A percentile compares a stretch with the other conserved stretches of the same genome.
Evolutionary conservation across 257 asterid genomes (phyloP).

Genomic region (Jaltomata sinuosa): DNA sequence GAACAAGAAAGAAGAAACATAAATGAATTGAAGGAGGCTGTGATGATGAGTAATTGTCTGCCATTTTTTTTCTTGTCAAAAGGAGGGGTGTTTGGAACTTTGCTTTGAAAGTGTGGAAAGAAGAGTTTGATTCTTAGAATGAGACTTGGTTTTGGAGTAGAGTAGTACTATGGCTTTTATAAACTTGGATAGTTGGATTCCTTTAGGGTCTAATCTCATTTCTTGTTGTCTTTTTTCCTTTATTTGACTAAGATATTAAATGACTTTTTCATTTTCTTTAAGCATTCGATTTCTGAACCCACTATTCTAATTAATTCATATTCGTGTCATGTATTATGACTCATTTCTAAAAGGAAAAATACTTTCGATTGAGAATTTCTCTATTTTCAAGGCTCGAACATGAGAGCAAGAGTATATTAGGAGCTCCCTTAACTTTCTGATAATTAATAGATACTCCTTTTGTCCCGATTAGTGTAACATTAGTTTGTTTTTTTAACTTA

Average conservation of each 20-base stretch:
- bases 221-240: neutral
- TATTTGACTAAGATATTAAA: neutral
- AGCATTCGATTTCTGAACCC: fast-evolving
- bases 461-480: too few species aligned
- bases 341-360: neutral
- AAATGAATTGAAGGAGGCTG: constrained; percentile 52
- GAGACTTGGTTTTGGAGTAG: neutral
- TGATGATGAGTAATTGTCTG: constrained; percentile 26
- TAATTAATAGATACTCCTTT: neutral
- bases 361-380: fast-evolving
- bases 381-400: neutral
- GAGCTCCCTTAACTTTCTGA: neutral
- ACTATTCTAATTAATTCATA: fast-evolving
- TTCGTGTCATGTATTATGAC: neutral
- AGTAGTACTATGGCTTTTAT: neutral
- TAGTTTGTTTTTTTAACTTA: too few species aligned
- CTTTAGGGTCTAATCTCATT: neutral
- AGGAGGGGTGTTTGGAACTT: neutral
- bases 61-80: constrained; percentile 14
- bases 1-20: constrained; percentile 52
- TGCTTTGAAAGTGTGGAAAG: neutral
- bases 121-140: neutral
- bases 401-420: neutral
- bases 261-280: neutral
- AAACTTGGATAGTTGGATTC: neutral